Evolutionary conservation across 768 basidiomycete species (phyloP), one percentile per base, ranked within the genome.

Genomic region (Podaxis sp.): DNA sequence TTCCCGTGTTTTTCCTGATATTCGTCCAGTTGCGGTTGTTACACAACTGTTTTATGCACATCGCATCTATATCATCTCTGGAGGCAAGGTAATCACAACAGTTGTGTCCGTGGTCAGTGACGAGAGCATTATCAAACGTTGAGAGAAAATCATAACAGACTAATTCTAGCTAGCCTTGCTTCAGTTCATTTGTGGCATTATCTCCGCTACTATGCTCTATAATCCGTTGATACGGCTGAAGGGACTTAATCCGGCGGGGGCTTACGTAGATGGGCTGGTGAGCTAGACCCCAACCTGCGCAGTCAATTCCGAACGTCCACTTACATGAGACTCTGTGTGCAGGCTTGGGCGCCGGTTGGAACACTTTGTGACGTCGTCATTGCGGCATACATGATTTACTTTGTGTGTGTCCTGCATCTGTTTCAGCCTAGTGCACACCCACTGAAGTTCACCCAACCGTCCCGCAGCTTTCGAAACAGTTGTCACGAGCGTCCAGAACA

Each of bases 351-450:
- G 7, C 1, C 24, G 3, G 3, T 55, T 48, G 53, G 61, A 6
- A 33, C 28, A 11, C 2, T 48, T 5, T 55, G 53, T 26, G 61
- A 62, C 22, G 24, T 62, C 1, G 5, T 62, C 17, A 62, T 62
- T 49, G 61, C 53, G n/a, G 15, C 46, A 15, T 62, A 54, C 33
- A 62, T 62, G 61, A 48, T 48, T 9, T 26, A 22, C n/a, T 48
- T 54, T 48, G 53, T 61, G 36, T 15, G 60, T 55, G 0, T 42
- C 22, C 17, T 15, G 15, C 17, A 17, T 46, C 44, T 46, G 13
- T 46, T 46, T 19, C 44, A 19, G 19, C 9, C 44, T 4, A 46
- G 38, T 5, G 38, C 53, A 56, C 53, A 56, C 3, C 12, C 33
- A 55, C 15, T 49, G 46, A 51, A 51, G 9, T 9, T 13, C 49